Percentiles rank a stretch among this genome's conserved stretches.
These are phyloP conservation scores for Asterella californica DNA, from an alignment of 225 moss, liverwort and hornwort species.

Conservation along the genomic window DNA sequence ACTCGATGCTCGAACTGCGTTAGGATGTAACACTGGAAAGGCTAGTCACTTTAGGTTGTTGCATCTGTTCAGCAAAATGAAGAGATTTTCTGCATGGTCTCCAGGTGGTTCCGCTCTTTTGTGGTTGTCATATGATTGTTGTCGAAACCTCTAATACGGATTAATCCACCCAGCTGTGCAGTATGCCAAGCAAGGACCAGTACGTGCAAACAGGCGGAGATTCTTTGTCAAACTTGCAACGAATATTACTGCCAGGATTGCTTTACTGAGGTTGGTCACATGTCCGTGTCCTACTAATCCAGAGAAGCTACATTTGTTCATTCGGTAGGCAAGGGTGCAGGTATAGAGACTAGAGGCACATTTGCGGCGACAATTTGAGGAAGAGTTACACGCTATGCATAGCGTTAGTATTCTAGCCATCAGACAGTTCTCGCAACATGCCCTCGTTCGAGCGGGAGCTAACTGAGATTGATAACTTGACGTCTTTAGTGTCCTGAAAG, in stretches of 20 bases:
- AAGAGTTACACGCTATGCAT: not conserved
- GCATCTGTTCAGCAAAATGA: not conserved
- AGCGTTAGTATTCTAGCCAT: not conserved
- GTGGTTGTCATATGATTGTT: not conserved
- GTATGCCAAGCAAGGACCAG: slow-evolving; percentile 70
- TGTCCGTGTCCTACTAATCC: not conserved
- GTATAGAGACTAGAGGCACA: not conserved
- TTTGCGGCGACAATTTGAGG: no score
- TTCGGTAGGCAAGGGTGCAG: not conserved
- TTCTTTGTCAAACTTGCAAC: slow-evolving; percentile 66
- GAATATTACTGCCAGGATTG: slow-evolving; percentile 84
- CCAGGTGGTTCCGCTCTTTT: not conserved
- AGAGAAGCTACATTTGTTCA: not conserved
- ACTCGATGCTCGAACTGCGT: not conserved
- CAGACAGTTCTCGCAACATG: not conserved
- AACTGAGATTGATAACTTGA: not conserved
- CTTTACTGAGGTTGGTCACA: slow-evolving; percentile 61
- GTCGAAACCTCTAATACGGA: not conserved
- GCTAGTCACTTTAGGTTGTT: not conserved
- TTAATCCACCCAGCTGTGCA: slow-evolving; percentile 63
- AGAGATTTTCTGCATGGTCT: not conserved
- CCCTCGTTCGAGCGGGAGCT: not conserved
- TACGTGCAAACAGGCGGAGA: slow-evolving; percentile 37
- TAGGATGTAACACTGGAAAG: not conserved
- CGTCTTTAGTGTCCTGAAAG: not conserved